phyloP scores from a whole-genome alignment of 768 basidiomycete genomes.

The Antrodiella citrinella region DNA sequence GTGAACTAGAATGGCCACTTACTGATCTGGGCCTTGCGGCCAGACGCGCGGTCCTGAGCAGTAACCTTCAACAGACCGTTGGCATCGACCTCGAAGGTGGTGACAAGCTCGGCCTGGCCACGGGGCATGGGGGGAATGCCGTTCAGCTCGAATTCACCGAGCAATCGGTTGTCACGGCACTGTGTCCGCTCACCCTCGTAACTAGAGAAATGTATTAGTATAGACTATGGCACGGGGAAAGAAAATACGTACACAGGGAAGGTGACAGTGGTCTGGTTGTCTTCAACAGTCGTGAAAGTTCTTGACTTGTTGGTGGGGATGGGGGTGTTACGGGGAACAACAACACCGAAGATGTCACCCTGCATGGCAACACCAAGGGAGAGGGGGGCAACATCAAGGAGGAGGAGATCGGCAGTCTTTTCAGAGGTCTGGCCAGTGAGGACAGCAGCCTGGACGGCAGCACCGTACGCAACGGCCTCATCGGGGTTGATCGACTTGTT shows the following conservation, averaged over 20 bases:
- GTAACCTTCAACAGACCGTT: conserved; percentile 99
- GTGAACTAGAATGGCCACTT: conserved; percentile 23
- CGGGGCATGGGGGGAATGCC: conserved; percentile 99
- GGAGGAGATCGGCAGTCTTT: conserved; percentile 95
- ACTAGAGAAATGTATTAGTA: conserved; percentile 25
- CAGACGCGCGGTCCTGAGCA: conserved; percentile 95
- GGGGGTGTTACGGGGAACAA: conserved; percentile 98
- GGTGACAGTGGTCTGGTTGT: conserved; percentile 99
- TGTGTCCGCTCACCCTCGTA: conserved; percentile 99
- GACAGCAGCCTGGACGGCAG: conserved; percentile 98
- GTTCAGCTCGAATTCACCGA: conserved; percentile 98
- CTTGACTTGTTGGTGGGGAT: conserved; percentile 99
- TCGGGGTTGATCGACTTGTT: conserved; percentile 99
- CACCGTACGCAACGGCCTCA: conserved; percentile 99
- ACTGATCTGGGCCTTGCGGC: conserved; percentile 98
- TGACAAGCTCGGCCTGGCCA: conserved; percentile 98
- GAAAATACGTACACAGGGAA: conserved; percentile 80
- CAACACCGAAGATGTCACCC: conserved; percentile 99
- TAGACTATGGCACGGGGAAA: background rate
- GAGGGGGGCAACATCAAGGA: conserved; percentile 96
- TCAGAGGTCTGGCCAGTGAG: conserved; percentile 98
- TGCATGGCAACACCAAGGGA: conserved; percentile 99
- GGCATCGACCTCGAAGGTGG: conserved; percentile 99
- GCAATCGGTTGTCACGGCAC: conserved; percentile 97
- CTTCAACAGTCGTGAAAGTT: conserved; percentile 99